Evolutionary conservation across 1,284 basidiomycete species (phyloP), one percentile per base, ranked within the genome.

Genomic region (Naganishia cerealis): DNA sequence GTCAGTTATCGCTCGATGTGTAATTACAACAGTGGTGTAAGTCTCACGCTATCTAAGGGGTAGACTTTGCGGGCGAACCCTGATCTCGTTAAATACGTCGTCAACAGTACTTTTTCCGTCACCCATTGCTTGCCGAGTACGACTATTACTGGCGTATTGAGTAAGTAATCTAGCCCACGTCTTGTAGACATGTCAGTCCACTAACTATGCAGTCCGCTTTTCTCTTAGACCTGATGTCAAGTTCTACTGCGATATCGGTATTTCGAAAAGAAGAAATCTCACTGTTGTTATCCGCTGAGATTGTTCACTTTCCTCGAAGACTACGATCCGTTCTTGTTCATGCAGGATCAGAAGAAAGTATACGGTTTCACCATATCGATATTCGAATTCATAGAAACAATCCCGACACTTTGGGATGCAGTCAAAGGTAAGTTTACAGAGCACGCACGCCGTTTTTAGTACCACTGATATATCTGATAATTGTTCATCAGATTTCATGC

Each of bases 101-200:
- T 50, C n/a, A 50, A 50, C 70, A 89, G 87, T 92, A 87, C 80
- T 90, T 92, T 81, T 92, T 87, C 81, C 83, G 85, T 50, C 91
- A 94, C 74, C 86, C 88, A 71, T 82, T 94, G 13, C 82, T 94
- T 48, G 85, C 87, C 71, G 83, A 87, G 65, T 94, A 90, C 81
- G 90, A 87, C 75, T 97, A 94, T 81, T 97, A 97, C 81, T 97
- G 94, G 94, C 87, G 88, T 75, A 87, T 92, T 78, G 85, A 86
- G 84, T 86, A 71, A 74, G 84, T 75, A 24, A 42, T 24, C 7
- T 7, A 8, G 9, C 46, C 2, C 21, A 50, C 8, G 5, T 13
- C 10, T 9, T 50, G 8, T 50, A 13, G n/a, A 7, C 40, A 4
- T 12, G 46, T 50, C n/a, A n/a, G n/a, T 15, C 46, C 24, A 50